Evolutionary conservation across 805 yeast genomes (phyloP).

Genomic region (Candida nemodendra): DNA sequence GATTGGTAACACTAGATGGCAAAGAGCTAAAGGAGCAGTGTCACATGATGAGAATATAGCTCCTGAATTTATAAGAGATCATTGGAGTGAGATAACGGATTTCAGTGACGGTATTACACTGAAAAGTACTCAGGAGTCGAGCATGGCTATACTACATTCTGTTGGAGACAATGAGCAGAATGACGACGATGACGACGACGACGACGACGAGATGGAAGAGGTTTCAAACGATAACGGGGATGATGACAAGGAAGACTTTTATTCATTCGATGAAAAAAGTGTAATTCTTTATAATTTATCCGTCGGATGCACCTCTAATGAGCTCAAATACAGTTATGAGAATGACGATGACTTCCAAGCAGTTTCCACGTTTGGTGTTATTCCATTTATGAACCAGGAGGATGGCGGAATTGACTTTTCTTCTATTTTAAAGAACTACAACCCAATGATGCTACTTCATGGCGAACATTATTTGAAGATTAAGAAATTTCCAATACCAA

Average conservation of each 20-base stretch:
- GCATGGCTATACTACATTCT: constrained; percentile 72
- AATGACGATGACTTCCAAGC: constrained; percentile 74
- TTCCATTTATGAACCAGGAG: constrained; percentile 73
- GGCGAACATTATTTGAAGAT: constrained; percentile 92
- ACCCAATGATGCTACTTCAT: constrained; percentile 85
- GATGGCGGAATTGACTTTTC: constrained; percentile 57
- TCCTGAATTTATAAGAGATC: constrained; percentile 69
- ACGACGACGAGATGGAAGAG: constrained; percentile 45
- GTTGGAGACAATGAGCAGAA: constrained; percentile 50
- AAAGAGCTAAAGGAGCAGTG: constrained; percentile 84
- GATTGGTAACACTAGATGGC: constrained; percentile 94
- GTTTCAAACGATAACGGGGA: constrained; percentile 42
- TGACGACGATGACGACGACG: constrained; percentile 41
- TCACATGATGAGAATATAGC: constrained; percentile 50
- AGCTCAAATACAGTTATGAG: constrained; percentile 79
- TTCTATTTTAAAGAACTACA: constrained; percentile 71
- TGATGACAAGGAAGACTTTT: constrained; percentile 43
- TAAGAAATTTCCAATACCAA: constrained; percentile 74
- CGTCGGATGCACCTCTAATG: constrained; percentile 77
- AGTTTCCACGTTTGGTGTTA: constrained; percentile 85
- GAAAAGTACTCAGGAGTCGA: constrained; percentile 70
- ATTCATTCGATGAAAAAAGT: constrained; percentile 62
- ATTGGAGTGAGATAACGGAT: constrained; percentile 66
- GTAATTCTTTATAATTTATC: constrained; percentile 85
- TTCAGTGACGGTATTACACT: constrained; percentile 55